Conservation (phyloP, 1,284 basidiomycete species). For the Tetrapyrgos nigripes region DNA sequence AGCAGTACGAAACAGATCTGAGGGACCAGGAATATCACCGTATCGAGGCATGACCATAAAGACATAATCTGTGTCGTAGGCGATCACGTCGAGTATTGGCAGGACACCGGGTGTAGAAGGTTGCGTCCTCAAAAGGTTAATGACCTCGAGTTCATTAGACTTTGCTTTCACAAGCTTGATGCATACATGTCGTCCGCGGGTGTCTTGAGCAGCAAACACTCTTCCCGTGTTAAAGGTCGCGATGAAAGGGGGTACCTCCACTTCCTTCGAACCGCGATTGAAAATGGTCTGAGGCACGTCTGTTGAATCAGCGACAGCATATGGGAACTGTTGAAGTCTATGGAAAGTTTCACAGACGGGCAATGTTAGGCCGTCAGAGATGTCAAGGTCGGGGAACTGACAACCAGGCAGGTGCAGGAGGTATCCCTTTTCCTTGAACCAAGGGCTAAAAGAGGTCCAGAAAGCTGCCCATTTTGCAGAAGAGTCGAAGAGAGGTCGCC, state of each 20-base stretch:
- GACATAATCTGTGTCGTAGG: conserved; percentile 10
- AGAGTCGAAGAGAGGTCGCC: conserved; percentile 9
- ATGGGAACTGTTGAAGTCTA: conserved; percentile 1
- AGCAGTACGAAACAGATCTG: conserved; percentile 3
- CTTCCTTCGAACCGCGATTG: background rate
- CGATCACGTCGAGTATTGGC: conserved; percentile 9
- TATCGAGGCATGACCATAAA: conserved; percentile 14
- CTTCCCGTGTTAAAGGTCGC: conserved; percentile 11
- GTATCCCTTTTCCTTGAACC: conserved; percentile 8
- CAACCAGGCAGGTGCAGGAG: conserved; percentile 4
- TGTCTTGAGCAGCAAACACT: conserved; percentile 12
- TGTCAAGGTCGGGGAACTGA: background rate
- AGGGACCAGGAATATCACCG: conserved; percentile 13
- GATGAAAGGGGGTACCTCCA: conserved; percentile 6
- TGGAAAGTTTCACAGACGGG: background rate
- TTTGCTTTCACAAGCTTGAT: conserved; percentile 7
- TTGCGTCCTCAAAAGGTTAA: conserved; percentile 3
- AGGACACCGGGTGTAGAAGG: conserved; percentile 5
- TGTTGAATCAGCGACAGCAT: conserved; percentile 4
- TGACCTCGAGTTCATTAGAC: conserved; percentile 7
- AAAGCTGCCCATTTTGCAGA: conserved; percentile 10
- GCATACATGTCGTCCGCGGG: conserved; percentile 6
- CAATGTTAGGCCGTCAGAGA: conserved; percentile 8
- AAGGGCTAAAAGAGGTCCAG: conserved; percentile 9
- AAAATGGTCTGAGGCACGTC: background rate